phyloP scores from a whole-genome alignment of 2,329 filamentous ascomycete species.

The Colletotrichum siamense region DNA sequence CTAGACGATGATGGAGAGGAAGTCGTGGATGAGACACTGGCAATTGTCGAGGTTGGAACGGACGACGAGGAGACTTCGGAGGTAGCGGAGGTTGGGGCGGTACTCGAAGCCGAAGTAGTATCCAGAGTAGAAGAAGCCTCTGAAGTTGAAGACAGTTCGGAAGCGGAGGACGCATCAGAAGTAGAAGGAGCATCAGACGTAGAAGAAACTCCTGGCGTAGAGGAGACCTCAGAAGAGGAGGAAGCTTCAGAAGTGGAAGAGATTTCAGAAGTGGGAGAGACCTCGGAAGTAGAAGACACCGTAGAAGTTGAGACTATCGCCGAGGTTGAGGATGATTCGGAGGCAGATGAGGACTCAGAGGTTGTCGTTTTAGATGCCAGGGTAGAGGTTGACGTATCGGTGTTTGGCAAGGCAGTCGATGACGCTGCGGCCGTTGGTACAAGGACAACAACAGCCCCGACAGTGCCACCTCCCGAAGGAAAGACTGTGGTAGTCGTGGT shows the following conservation, averaged over 20 bases:
- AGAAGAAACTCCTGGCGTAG: neutral
- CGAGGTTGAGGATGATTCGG: neutral
- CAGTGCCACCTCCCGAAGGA: neutral
- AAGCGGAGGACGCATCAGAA: neutral
- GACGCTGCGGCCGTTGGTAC: neutral
- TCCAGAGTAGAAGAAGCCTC: neutral
- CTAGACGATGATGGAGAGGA: neutral
- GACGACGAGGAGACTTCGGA: neutral
- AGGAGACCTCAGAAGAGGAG: neutral
- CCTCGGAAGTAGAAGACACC: neutral
- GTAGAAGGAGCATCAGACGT: neutral
- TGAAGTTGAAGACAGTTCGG: neutral
- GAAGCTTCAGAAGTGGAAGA: neutral
- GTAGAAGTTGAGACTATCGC: neutral
- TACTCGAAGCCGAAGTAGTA: neutral
- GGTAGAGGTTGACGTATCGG: rapidly evolving
- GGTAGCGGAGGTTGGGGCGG: neutral
- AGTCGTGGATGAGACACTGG: neutral
- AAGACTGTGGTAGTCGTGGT: neutral
- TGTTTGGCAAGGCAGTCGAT: rapidly evolving
- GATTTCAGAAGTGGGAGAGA: neutral
- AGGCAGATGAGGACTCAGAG: neutral
- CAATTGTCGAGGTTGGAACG: neutral
- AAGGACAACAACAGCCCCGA: neutral
- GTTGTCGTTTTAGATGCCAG: neutral